phyloP scores from a whole-genome alignment of 2,329 filamentous ascomycete species.

The Alternaria triticina region DNA sequence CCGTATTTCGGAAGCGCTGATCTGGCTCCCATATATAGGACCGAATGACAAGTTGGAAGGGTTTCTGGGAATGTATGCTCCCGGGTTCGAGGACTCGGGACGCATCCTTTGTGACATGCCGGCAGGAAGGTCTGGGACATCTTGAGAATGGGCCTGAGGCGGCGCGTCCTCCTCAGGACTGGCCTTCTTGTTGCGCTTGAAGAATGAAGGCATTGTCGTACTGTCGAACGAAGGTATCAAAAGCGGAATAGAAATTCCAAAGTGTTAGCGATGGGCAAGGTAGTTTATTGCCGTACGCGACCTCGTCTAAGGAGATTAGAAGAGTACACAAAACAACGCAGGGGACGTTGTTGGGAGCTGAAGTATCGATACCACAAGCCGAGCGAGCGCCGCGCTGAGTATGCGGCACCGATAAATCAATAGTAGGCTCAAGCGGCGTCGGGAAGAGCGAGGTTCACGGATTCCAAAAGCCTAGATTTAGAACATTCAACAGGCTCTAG shows the following conservation, averaged over 20 bases:
- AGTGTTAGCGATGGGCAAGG: slow-evolving; percentile 6
- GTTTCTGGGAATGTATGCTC: slow-evolving; percentile 3
- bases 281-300: slow-evolving; percentile 12
- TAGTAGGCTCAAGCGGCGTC: slow-evolving; percentile 10
- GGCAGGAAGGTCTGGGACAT: slow-evolving; percentile 9
- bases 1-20: slow-evolving; percentile 4
- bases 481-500: slow-evolving; percentile 5
- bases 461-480: slow-evolving; percentile 11
- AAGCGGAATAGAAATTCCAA: background rate
- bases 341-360: slow-evolving; percentile 7
- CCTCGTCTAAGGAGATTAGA: background rate
- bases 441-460: slow-evolving; percentile 9
- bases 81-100: background rate
- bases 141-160: slow-evolving; percentile 2
- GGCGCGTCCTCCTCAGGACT: background rate
- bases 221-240: background rate
- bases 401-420: slow-evolving; percentile 11
- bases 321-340: background rate
- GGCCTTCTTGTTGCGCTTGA: slow-evolving; percentile 14
- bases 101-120: slow-evolving; percentile 10
- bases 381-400: slow-evolving; percentile 6
- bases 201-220: slow-evolving; percentile 9
- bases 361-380: slow-evolving; percentile 12
- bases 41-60: slow-evolving; percentile 10
- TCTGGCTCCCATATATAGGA: slow-evolving; percentile 2